These are phyloP conservation scores for Aspergillus chevalieri DNA, from an alignment of 2,329 filamentous ascomycete genomes.

Conservation along the genomic window DNA sequence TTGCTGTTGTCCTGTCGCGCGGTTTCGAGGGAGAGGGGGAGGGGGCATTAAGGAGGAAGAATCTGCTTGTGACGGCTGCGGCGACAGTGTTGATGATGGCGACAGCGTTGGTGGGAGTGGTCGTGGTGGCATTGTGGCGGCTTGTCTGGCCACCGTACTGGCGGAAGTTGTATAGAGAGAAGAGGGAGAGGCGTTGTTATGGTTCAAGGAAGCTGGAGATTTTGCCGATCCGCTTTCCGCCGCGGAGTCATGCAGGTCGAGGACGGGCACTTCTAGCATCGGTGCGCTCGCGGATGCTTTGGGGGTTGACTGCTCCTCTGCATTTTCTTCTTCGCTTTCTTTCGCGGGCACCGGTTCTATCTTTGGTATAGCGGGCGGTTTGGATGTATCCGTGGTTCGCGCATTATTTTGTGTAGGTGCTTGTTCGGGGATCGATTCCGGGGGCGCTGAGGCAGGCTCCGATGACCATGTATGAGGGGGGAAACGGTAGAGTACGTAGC, in stretches of 20 bases:
- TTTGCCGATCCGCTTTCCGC: slow-evolving; percentile 6
- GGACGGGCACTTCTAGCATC: slow-evolving; percentile 24
- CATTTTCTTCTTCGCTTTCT: slow-evolving; percentile 7
- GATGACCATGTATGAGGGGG: slow-evolving; percentile 30
- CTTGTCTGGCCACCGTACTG: slow-evolving; percentile 1
- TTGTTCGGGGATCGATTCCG: slow-evolving; percentile 14
- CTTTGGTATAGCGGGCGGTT: slow-evolving; percentile 19
- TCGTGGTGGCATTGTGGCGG: slow-evolving; percentile 8
- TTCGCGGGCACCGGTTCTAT: not conserved
- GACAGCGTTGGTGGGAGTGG: slow-evolving; percentile 6
- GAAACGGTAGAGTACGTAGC: slow-evolving; percentile 36
- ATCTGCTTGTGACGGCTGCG: not conserved
- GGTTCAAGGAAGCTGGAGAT: slow-evolving; percentile 3
- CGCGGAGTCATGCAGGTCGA: slow-evolving; percentile 24
- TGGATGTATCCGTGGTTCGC: slow-evolving; percentile 19
- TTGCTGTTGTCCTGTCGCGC: slow-evolving; percentile 17
- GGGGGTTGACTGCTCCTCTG: slow-evolving; percentile 29
- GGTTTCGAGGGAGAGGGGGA: slow-evolving; percentile 26
- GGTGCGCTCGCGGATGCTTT: slow-evolving; percentile 26
- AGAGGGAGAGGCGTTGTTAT: not conserved
- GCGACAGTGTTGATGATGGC: not conserved
- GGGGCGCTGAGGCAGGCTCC: slow-evolving; percentile 11
- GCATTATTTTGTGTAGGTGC: slow-evolving; percentile 4
- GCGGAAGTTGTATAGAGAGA: slow-evolving; percentile 4
- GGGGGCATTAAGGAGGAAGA: slow-evolving; percentile 29